Percentiles rank a stretch among this genome's conserved stretches.
These are phyloP conservation scores for Trichoderma lentiforme DNA, from an alignment of 2,329 filamentous ascomycete species.

Conservation along the genomic window DNA sequence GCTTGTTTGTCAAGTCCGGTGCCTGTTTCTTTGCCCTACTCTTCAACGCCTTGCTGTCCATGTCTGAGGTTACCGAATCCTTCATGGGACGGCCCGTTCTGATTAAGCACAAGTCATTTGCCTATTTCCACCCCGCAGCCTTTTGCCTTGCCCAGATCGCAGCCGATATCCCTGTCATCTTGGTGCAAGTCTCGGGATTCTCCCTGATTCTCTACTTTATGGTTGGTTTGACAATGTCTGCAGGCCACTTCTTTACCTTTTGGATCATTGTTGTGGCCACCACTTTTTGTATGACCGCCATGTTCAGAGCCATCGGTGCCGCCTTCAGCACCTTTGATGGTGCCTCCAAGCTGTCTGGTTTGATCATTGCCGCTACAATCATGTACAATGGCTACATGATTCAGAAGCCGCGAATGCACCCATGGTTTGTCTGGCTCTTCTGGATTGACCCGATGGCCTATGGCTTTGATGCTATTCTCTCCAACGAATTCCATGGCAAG, in stretches of 20 bases:
- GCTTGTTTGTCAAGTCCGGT: conserved; percentile 62
- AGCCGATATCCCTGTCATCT: conserved; percentile 53
- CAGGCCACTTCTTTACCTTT: conserved; percentile 59
- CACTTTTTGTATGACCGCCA: conserved; percentile 56
- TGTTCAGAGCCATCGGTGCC: conserved; percentile 56
- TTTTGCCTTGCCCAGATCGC: conserved; percentile 57
- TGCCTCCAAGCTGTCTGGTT: conserved; percentile 55
- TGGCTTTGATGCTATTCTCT: conserved; percentile 63
- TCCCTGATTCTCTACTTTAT: conserved; percentile 61
- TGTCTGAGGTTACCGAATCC: conserved; percentile 64
- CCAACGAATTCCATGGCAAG: conserved; percentile 66
- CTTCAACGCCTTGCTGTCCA: conserved; percentile 58
- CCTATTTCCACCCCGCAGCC: conserved; percentile 54
- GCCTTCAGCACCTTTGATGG: conserved; percentile 55
- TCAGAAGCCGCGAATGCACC: conserved; percentile 57
- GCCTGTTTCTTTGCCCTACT: conserved; percentile 63
- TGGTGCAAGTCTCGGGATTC: conserved; percentile 58
- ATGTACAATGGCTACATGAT: conserved; percentile 66
- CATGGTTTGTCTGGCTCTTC: conserved; percentile 61
- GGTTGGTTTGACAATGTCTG: conserved; percentile 51
- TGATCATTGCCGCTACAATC: conserved; percentile 48
- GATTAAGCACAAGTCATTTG: conserved; percentile 57
- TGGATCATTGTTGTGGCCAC: conserved; percentile 52
- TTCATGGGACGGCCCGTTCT: conserved; percentile 59
- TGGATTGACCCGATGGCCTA: conserved; percentile 68